phyloP scores from a whole-genome alignment of 2,329 filamentous ascomycete genomes.

The Colletotrichum godetiae region DNA sequence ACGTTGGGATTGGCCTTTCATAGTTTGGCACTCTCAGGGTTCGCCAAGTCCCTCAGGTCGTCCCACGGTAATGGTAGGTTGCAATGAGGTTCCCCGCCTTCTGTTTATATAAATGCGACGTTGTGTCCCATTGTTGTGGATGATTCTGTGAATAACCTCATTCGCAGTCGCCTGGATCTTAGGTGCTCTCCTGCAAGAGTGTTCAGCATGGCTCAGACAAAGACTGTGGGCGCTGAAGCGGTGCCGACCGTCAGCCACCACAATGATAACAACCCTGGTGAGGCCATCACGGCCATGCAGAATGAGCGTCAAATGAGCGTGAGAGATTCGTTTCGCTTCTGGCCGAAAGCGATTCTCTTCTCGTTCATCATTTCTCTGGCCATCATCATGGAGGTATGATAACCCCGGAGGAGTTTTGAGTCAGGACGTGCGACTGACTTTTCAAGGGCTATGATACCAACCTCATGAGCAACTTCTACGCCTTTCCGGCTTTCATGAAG shows the following conservation, averaged over 20 bases:
- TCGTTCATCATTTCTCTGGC: slow-evolving; percentile 40
- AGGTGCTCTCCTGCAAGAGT: background rate
- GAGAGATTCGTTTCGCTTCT: slow-evolving; percentile 38
- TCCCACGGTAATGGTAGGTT: background rate
- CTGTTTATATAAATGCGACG: slow-evolving; percentile 26
- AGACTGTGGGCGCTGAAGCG: slow-evolving; percentile 24
- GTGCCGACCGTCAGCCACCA: slow-evolving; percentile 27
- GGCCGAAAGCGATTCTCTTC: slow-evolving; percentile 38
- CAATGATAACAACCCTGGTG: slow-evolving; percentile 17
- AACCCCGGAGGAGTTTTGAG: background rate
- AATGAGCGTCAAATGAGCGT: slow-evolving; percentile 39
- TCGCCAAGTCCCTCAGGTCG: background rate
- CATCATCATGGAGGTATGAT: slow-evolving; percentile 42
- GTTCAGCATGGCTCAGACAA: slow-evolving; percentile 28
- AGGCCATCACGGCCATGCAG: slow-evolving; percentile 34
- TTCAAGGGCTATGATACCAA: slow-evolving; percentile 50
- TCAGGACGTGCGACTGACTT: background rate
- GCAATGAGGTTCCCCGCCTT: background rate
- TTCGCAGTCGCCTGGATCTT: background rate
- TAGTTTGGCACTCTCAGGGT: background rate
- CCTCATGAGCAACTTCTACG: slow-evolving; percentile 50
- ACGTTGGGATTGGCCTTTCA: slow-evolving; percentile 13
- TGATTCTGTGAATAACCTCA: slow-evolving; percentile 28
- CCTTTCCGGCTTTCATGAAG: slow-evolving; percentile 47
- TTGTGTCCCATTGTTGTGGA: background rate